Conservation (phyloP, 257 asterid species). For the Solanum tacnaense region DNA sequence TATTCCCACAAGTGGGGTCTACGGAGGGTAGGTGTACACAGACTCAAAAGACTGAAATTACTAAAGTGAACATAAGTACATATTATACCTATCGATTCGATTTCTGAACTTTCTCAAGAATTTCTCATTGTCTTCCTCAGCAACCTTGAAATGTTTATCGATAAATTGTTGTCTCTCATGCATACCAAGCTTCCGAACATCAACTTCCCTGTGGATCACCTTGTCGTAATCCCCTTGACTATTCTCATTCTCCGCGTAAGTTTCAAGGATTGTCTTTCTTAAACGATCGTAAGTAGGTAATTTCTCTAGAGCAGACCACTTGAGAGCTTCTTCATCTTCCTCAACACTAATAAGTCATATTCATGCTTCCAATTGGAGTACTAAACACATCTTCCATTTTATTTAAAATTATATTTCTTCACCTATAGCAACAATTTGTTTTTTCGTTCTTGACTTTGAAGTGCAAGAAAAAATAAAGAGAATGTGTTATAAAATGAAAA, state of each 20-base stretch:
- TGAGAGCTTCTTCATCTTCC: background rate
- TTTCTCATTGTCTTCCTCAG: conserved; percentile 62
- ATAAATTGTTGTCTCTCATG: conserved; percentile 37
- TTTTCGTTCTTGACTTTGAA: too few species aligned
- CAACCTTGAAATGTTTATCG: conserved; percentile 42
- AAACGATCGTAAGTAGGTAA: background rate
- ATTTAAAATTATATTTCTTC: too few species aligned
- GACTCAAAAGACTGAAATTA: background rate
- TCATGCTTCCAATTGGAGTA: background rate
- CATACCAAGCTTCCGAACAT: conserved; percentile 37
- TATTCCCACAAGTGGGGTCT: too few species aligned
- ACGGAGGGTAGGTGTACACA: too few species aligned
- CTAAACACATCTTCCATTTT: background rate
- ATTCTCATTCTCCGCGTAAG: conserved; percentile 17
- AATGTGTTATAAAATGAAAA: too few species aligned
- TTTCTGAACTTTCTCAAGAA: conserved; percentile 27
- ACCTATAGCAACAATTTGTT: too few species aligned
- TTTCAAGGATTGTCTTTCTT: background rate
- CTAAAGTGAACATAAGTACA: background rate
- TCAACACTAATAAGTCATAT: background rate
- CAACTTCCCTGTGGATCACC: conserved; percentile 43
- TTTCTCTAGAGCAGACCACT: background rate
- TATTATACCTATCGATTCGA: conserved; percentile 22
- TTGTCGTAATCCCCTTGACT: conserved; percentile 4
- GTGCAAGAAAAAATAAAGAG: too few species aligned